These are phyloP conservation scores for Pyrenophora seminiperda DNA, from an alignment of 2,329 filamentous ascomycete genomes.

Conservation along the genomic window DNA sequence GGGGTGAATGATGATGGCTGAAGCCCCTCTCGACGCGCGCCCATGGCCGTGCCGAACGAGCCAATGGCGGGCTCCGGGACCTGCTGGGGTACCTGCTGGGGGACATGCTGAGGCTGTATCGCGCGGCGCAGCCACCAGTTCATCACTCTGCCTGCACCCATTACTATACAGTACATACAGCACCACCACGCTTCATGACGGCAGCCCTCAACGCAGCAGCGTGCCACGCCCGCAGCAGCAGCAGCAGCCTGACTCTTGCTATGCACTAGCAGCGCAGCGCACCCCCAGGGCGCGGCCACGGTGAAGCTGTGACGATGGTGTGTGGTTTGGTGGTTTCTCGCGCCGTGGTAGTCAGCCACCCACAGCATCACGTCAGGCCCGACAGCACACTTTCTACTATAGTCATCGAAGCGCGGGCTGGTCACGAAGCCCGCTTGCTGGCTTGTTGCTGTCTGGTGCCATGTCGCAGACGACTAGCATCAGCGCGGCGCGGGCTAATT, in stretches of 20 bases:
- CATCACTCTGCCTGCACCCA: too few relatives aligned
- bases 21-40: conserved; percentile 17
- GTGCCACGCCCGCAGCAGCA: too few relatives aligned
- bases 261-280: too few relatives aligned
- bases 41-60: conserved; percentile 1
- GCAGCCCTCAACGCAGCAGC: too few relatives aligned
- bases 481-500: too few relatives aligned
- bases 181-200: not conserved
- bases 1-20: conserved; percentile 15
- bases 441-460: too few relatives aligned
- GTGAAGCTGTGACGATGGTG: not conserved
- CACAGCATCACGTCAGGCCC: too few relatives aligned
- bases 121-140: conserved; percentile 13
- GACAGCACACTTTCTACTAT: too few relatives aligned
- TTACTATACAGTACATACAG: too few relatives aligned
- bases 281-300: too few relatives aligned
- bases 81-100: conserved; percentile 15
- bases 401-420: not conserved
- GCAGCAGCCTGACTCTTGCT: not conserved
- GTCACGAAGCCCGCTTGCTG: too few relatives aligned
- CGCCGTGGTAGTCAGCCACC: conserved; percentile 3
- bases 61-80: conserved; percentile 11
- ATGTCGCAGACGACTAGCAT: too few relatives aligned
- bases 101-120: conserved; percentile 20
- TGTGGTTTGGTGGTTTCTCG: conserved; percentile 1